Evolutionary conservation across 129 eudicot species (phyloP).

Genomic region (Oenanthe sinensis): DNA sequence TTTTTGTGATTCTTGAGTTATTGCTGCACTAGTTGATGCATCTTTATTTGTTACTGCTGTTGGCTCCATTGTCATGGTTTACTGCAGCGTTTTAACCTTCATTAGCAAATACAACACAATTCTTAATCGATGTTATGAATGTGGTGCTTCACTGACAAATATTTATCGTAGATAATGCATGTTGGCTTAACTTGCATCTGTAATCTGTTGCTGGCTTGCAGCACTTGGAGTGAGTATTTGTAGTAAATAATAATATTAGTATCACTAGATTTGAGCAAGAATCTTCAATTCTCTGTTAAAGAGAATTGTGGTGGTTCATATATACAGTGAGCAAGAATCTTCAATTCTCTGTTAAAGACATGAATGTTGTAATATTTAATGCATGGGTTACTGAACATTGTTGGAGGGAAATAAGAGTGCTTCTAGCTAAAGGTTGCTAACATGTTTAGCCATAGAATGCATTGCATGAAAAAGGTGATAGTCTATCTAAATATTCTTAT

Average conservation of each 20-base stretch:
- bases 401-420: constrained; percentile 9
- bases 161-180: neutral
- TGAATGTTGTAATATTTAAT: neutral
- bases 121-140: neutral
- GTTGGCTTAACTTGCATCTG: neutral
- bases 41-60: constrained; percentile 23
- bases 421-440: constrained; percentile 13
- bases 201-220: neutral
- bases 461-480: neutral
- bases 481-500: constrained; percentile 5
- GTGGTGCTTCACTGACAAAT: neutral
- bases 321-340: neutral
- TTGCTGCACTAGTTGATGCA: no score
- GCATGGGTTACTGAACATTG: neutral
- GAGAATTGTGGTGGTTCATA: neutral
- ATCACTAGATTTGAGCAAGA: no score
- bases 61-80: constrained; percentile 17
- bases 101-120: neutral
- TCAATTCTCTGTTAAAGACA: neutral
- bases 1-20: neutral
- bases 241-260: neutral
- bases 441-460: neutral
- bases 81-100: constrained; percentile 22
- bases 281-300: no score
- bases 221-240: no score